Evolutionary conservation across 352 stramenopile genomes (phyloP).

Genomic region (Globisporangium spiculum): DNA sequence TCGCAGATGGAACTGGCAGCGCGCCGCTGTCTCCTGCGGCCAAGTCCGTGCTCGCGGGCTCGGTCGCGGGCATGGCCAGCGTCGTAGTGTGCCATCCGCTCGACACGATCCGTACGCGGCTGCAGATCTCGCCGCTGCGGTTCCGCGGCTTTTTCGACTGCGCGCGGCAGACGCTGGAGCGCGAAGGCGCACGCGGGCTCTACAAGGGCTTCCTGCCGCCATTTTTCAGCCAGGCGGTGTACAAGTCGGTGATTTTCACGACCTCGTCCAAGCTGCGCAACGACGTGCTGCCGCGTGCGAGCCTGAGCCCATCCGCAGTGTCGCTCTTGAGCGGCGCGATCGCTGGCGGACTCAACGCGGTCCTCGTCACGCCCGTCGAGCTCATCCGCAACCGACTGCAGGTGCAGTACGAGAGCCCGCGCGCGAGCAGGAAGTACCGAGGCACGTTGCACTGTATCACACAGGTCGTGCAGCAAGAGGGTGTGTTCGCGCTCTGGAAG

Average conservation of each 20-base stretch:
- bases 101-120: slow-evolving; percentile 83
- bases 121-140: slow-evolving; percentile 68
- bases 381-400: slow-evolving; percentile 81
- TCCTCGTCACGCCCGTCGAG: slow-evolving; percentile 72
- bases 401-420: slow-evolving; percentile 67
- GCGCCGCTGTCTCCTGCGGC: slow-evolving; percentile 46
- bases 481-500: slow-evolving; percentile 65
- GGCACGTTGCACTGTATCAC: slow-evolving; percentile 54
- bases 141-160: slow-evolving; percentile 68
- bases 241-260: slow-evolving; percentile 89
- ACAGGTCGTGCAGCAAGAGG: slow-evolving; percentile 58
- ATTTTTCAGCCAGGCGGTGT: slow-evolving; percentile 85
- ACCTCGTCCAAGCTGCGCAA: slow-evolving; percentile 56
- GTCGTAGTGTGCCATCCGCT: slow-evolving; percentile 82
- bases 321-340: slow-evolving; percentile 54
- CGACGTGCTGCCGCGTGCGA: slow-evolving; percentile 41
- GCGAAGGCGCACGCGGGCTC: slow-evolving; percentile 60
- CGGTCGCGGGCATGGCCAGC: slow-evolving; percentile 79
- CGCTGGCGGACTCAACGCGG: slow-evolving; percentile 68
- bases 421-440: slow-evolving; percentile 41
- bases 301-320: slow-evolving; percentile 37
- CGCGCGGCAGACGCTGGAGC: slow-evolving; percentile 51
- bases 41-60: slow-evolving; percentile 74
- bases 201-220: slow-evolving; percentile 87
- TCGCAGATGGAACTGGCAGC: background rate